Conservation (phyloP, 176 grass and related monocot genomes). For the Miscanthus lutarioriparius region DNA sequence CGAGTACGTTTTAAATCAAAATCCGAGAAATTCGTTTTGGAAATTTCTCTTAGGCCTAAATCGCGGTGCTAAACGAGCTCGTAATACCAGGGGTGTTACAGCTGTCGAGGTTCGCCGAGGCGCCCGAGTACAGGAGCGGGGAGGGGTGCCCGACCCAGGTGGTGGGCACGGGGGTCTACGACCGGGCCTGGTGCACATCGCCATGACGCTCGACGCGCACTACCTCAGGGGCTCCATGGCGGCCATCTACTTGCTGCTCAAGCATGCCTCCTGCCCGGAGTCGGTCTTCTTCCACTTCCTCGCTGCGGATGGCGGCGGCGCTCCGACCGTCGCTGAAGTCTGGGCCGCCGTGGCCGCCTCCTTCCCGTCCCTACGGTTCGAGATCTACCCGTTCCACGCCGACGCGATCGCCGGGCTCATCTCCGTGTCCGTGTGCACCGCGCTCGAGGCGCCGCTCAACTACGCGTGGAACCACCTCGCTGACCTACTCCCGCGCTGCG, state of each 20-base stretch:
- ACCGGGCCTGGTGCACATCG: conserved; percentile 76
- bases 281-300: conserved; percentile 86
- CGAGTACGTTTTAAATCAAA: too few species aligned
- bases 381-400: conserved; percentile 69
- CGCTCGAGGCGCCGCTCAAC: conserved; percentile 87
- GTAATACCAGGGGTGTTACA: too few species aligned
- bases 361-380: conserved; percentile 84
- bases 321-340: conserved; percentile 33
- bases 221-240: conserved; percentile 96
- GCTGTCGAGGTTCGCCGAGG: too few species aligned
- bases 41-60: too few species aligned
- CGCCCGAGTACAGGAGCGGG: too few species aligned
- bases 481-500: conserved; percentile 70
- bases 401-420: conserved; percentile 65
- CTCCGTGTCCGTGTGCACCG: conserved; percentile 75
- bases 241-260: conserved; percentile 85
- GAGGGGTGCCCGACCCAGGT: too few species aligned
- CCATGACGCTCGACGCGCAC: conserved; percentile 96
- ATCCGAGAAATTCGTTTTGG: too few species aligned
- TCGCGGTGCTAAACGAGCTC: too few species aligned
- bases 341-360: conserved; percentile 37
- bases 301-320: conserved; percentile 27
- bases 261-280: conserved; percentile 80
- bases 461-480: conserved; percentile 74
- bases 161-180: too few species aligned